These are phyloP conservation scores for Coemansia sp. DNA, from an alignment of 192 early-diverging fungal genomes.

Conservation along the genomic window DNA sequence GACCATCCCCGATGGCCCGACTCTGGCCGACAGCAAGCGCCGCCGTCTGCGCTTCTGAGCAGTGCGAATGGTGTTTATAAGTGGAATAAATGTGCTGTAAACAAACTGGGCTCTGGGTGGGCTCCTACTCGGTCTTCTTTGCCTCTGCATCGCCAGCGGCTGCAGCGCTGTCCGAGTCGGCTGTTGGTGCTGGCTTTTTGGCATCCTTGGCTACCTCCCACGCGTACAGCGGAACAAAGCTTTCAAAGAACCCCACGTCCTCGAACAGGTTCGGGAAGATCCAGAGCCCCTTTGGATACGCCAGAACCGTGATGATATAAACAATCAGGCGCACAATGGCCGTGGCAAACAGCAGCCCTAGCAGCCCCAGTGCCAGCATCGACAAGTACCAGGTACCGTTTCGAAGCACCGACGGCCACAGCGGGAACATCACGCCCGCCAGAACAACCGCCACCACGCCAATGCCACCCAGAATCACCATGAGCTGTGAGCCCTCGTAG, in stretches of 20 bases:
- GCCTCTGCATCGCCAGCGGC: constrained; percentile 3
- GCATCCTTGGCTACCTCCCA: constrained; percentile 66
- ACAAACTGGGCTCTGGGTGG: too few species aligned
- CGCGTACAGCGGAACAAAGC: constrained; percentile 87
- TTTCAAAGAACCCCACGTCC: constrained; percentile 90
- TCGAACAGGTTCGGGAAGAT: constrained; percentile 97
- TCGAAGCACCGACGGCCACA: constrained; percentile 83
- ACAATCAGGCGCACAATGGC: constrained; percentile 84
- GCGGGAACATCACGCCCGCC: constrained; percentile 94
- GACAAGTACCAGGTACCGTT: constrained; percentile 88
- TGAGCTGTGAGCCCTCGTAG: constrained; percentile 85
- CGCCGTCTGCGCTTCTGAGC: constrained; percentile 34
- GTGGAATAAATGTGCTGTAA: constrained; percentile 8
- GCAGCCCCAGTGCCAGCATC: constrained; percentile 70
- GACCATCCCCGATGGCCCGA: constrained; percentile 24
- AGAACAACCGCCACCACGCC: constrained; percentile 75
- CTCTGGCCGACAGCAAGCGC: constrained; percentile 7
- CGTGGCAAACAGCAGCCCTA: constrained; percentile 87
- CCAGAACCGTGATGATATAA: constrained; percentile 69
- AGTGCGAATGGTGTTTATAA: too few species aligned
- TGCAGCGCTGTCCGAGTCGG: not conserved
- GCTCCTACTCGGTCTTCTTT: constrained; percentile 32
- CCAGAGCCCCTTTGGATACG: constrained; percentile 83
- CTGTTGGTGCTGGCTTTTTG: constrained; percentile 7
- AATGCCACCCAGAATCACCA: constrained; percentile 71